Evolutionary conservation across 306 rosid genomes (phyloP).

Genomic region (Prunus salicina): DNA sequence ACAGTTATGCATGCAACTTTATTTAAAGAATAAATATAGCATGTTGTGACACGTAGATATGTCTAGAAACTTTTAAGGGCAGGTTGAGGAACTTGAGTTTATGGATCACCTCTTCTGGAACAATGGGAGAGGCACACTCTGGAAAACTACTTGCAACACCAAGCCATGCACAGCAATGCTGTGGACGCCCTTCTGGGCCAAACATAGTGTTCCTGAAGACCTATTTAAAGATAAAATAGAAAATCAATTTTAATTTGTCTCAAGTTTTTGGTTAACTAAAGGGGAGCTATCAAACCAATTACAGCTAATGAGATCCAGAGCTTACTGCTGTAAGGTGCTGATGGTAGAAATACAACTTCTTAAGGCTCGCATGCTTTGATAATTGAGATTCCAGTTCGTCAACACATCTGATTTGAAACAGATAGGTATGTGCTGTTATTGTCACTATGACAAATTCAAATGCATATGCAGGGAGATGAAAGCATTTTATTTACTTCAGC

Average conservation of each 20-base stretch:
- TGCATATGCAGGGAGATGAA: not conserved
- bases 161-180: constrained; percentile 99
- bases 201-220: constrained; percentile 98
- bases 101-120: constrained; percentile 83
- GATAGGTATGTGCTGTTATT: constrained; percentile 3
- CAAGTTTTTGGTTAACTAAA: constrained; percentile 5
- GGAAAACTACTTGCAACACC: constrained; percentile 99
- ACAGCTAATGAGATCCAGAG: constrained; percentile 20
- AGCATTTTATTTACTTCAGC: not conserved
- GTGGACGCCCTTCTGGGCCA: constrained; percentile 99
- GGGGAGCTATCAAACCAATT: constrained; percentile 9
- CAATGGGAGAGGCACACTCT: constrained; percentile 86
- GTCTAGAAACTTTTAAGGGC: not conserved
- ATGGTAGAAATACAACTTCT: constrained; percentile 87
- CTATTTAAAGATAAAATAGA: constrained; percentile 42
- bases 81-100: constrained; percentile 14
- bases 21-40: not conserved
- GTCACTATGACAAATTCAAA: not conserved
- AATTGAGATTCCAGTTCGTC: constrained; percentile 91
- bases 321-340: constrained; percentile 94
- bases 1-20: not conserved
- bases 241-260: not conserved
- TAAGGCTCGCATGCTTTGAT: constrained; percentile 92
- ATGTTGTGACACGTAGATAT: not conserved
- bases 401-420: constrained; percentile 65